Conservation (phyloP, 2,329 filamentous ascomycete genomes). For the Stemphylium beticola region DNA sequence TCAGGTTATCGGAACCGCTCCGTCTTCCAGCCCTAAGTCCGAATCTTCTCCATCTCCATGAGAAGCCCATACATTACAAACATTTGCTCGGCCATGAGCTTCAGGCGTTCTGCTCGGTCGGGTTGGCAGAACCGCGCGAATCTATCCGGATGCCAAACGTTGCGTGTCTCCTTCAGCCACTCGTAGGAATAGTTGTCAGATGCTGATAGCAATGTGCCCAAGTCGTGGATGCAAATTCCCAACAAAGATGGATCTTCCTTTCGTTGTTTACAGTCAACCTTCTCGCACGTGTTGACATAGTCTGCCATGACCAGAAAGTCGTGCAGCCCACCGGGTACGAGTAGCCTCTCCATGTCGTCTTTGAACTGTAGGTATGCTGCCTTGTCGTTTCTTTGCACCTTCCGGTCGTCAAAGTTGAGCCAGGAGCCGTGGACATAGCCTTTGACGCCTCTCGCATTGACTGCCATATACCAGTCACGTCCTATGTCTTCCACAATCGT, state of each 20-base stretch:
- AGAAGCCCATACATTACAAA: conserved; percentile 40
- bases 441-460: conserved; percentile 13
- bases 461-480: conserved; percentile 31
- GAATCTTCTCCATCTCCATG: conserved; percentile 34
- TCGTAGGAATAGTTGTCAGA: conserved; percentile 29
- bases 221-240: conserved; percentile 40
- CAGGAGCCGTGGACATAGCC: conserved; percentile 37
- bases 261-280: conserved; percentile 21
- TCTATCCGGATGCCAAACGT: conserved; percentile 44
- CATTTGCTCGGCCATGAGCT: conserved; percentile 32
- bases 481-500: conserved; percentile 33
- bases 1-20: background rate
- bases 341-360: conserved; percentile 21
- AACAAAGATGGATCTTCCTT: conserved; percentile 22
- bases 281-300: conserved; percentile 31
- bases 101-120: conserved; percentile 27
- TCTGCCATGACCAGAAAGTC: conserved; percentile 27
- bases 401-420: conserved; percentile 28
- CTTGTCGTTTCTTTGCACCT: conserved; percentile 16
- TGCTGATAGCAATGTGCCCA: conserved; percentile 33
- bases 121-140: conserved; percentile 36
- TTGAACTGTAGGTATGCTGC: conserved; percentile 27
- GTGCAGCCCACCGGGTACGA: conserved; percentile 21
- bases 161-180: conserved; percentile 37
- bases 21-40: background rate